Conservation (phyloP, 2,329 filamentous ascomycete genomes). For the Aspergillus fijiensis region DNA sequence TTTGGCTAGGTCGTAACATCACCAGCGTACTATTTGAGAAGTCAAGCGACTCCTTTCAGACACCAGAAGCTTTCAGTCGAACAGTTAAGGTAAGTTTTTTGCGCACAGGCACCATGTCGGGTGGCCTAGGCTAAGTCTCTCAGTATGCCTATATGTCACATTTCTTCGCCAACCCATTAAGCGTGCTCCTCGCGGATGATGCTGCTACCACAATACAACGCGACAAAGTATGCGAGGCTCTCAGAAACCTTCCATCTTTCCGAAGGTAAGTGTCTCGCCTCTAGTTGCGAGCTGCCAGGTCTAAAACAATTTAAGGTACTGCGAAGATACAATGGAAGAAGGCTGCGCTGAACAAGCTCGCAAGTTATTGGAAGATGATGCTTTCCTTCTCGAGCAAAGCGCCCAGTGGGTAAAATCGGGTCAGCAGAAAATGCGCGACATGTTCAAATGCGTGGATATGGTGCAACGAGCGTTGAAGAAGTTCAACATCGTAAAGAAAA, state of each 20-base stretch:
- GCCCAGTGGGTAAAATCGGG: conserved; percentile 40
- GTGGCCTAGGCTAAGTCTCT: conserved; percentile 20
- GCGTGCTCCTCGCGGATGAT: conserved; percentile 47
- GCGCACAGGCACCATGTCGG: background rate
- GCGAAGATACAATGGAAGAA: conserved; percentile 45
- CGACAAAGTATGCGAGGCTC: conserved; percentile 52
- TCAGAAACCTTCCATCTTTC: conserved; percentile 60
- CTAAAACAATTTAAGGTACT: conserved; percentile 34
- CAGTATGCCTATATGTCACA: conserved; percentile 65
- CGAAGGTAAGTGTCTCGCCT: conserved; percentile 36
- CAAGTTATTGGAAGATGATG: conserved; percentile 52
- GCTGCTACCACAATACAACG: conserved; percentile 27
- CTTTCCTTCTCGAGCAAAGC: conserved; percentile 46
- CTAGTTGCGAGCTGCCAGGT: background rate
- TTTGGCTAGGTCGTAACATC: conserved; percentile 57
- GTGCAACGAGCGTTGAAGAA: conserved; percentile 29
- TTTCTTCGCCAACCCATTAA: conserved; percentile 61
- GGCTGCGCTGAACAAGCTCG: conserved; percentile 38
- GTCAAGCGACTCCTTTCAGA: conserved; percentile 61
- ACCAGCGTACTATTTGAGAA: conserved; percentile 54
- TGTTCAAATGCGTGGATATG: conserved; percentile 35
- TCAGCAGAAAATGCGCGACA: conserved; percentile 39
- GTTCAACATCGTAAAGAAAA: conserved; percentile 31
- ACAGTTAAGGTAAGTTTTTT: conserved; percentile 48
- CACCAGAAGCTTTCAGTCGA: conserved; percentile 54